Conservation (phyloP, 2,329 filamentous ascomycete genomes). For the Sclerotinia glacialis region DNA sequence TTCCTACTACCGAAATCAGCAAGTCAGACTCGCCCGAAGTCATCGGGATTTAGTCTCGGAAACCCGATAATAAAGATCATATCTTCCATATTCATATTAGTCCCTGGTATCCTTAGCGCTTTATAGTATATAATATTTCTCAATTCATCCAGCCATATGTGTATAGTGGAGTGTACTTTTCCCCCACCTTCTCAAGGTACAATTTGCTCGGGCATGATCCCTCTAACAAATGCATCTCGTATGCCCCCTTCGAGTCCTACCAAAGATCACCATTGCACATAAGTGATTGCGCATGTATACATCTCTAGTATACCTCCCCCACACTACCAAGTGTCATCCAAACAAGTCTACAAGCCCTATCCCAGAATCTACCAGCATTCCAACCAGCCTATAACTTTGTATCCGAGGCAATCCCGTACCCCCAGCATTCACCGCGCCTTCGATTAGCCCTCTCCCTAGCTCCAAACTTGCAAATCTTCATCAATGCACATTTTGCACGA, state of each 20-base stretch:
- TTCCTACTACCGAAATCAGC: background rate
- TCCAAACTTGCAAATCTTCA: background rate
- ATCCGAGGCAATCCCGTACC: background rate
- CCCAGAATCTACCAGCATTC: background rate
- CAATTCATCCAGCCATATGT: background rate
- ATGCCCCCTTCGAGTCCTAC: background rate
- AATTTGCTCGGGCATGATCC: background rate
- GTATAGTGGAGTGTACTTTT: background rate
- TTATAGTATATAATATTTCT: background rate
- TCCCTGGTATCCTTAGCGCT: background rate
- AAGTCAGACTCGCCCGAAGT: background rate
- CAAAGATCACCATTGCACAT: background rate
- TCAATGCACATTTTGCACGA: conserved; percentile 5
- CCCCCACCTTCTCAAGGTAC: background rate
- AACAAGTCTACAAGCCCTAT: background rate
- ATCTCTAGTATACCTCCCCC: background rate
- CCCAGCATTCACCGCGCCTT: background rate
- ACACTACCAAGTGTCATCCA: background rate
- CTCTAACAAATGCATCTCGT: background rate
- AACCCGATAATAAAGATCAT: background rate
- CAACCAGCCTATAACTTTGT: background rate
- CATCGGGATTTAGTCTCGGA: background rate
- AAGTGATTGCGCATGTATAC: background rate
- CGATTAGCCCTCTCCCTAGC: conserved; percentile 2
- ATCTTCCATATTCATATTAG: background rate